Evolutionary conservation across 1,284 basidiomycete genomes (phyloP), one percentile per base, ranked within the genome.

Genomic region (Mycosarcoma mackinlayi): DNA sequence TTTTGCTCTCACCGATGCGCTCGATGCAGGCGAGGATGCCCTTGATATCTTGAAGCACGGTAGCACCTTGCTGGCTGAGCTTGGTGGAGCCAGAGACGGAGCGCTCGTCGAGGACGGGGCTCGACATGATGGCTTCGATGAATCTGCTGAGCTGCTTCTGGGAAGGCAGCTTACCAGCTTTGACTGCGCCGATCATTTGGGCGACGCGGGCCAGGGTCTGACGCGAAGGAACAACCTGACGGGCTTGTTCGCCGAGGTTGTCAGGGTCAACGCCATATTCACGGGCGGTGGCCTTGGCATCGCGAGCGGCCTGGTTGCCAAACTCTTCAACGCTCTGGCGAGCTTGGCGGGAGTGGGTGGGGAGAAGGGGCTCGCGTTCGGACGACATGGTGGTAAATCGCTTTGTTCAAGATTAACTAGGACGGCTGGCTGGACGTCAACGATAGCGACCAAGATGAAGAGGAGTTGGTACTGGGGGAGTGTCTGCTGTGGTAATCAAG

Each of bases 21-120:
- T 72, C 60, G 64, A 75, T 60, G 61, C 69, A 71, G 47, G 69
- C 68, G 13, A 75, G 52, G 56, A 75, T 58, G 42, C 65, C 65
- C 62, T 75, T 75, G 55, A 75, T 48, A 59, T 75, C 73, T 19
- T 60, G 58, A 13, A 75, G 10, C 16, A 75, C 55, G 33, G 56
- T 63, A 24, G 61, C 68, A 38, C 64, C 63, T 38, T 75, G 68
- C 53, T 75, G 62, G 49, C 68, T 72, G 48, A 75, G 69, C 40
- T 65, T 52, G 45, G 63, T 60, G 54, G 68, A 68, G 8, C 69
- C 65, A 19, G 64, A 33, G 28, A 67, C 58, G 52, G 37, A 45
- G 33, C 68, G 60, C 46, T 71, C 69, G 55, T 75, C 65, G 55
- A 75, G 69, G 33, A 75, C 62, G 34, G 68, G 61, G 63, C 64